Evolutionary conservation across 2,329 filamentous ascomycete genomes (phyloP), one percentile per base, ranked within the genome.

Genomic region (Diaporthe longicolla): DNA sequence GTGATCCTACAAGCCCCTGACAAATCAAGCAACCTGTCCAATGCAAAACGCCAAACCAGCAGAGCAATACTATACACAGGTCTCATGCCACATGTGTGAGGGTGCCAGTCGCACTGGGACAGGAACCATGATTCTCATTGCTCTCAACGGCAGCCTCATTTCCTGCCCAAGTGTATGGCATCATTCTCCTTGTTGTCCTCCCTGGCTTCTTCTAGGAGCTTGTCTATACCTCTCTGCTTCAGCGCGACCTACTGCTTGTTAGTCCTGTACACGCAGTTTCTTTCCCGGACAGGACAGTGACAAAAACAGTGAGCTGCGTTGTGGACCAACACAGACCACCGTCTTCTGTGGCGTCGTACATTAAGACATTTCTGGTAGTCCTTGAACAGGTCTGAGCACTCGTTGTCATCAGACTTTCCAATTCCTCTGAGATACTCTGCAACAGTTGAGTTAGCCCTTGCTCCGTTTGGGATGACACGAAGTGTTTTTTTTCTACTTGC

Each of bases 151-250:
- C 19, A 37, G 21, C 50, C 40, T 80, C 74, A 82, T 79, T 83
- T 85, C 61, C 86, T 84, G 76, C 85, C 85, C 85, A 94, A 87
- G 79, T 93, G 90, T 77, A 93, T 87, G 15, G 91, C 86, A 81
- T 98, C 96, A 76, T 94, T 97, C 78, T 98, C 97, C 79, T 92
- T 94, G 79, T 94, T 95, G 80, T 95, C 94, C 78, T 97, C 95
- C 75, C 95, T 89, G 24, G 96, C 96, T 79, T 98, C 97, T 10
- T 95, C 94, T 15, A 99, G 87, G 87, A 98, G 94, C 79, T 93
- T 94, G 83, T 98, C 95, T 81, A 99, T 97, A 73, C 97, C 97
- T 79, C 93, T 91, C 73, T 95, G 92, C 83, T 97, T 97, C 66
- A 99, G 87, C 4, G 93, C 95, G 85, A 91, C 92, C 95, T 98